Evolutionary conservation across 306 rosid genomes (phyloP).

Genomic region (Arachis hypogaea): DNA sequence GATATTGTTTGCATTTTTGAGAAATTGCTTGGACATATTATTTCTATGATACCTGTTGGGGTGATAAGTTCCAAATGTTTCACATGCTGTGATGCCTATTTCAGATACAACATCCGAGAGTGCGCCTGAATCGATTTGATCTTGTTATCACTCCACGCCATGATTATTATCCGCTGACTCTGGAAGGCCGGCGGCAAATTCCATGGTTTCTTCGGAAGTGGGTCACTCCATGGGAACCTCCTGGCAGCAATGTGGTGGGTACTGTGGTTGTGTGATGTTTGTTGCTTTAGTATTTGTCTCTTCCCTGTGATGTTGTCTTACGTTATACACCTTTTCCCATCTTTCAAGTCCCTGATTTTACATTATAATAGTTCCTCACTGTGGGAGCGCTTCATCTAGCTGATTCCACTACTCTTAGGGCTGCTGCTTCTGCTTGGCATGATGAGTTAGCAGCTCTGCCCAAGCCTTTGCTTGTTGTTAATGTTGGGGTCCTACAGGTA

Average conservation of each 20-base stretch:
- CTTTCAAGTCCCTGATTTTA: constrained; percentile 36
- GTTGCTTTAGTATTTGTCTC: neutral
- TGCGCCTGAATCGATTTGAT: constrained; percentile 73
- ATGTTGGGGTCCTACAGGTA: constrained; percentile 90
- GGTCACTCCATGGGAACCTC: constrained; percentile 89
- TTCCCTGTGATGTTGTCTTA: constrained; percentile 6
- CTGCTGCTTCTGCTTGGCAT: constrained; percentile 83
- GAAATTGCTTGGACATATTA: constrained; percentile 10
- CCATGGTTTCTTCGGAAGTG: constrained; percentile 82
- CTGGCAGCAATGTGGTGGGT: constrained; percentile 80
- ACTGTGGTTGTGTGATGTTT: constrained; percentile 33
- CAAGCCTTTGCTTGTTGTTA: constrained; percentile 88
- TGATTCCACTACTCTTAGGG: constrained; percentile 70
- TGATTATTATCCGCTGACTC: constrained; percentile 83
- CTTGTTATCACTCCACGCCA: constrained; percentile 83
- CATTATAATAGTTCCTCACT: constrained; percentile 69
- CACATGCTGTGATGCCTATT: constrained; percentile 32
- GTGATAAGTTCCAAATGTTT: neutral
- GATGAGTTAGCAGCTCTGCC: constrained; percentile 71
- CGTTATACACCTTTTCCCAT: neutral
- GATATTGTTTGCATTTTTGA: constrained; percentile 29
- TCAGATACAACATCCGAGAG: constrained; percentile 97
- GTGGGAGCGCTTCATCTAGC: constrained; percentile 96
- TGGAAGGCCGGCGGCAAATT: constrained; percentile 66
- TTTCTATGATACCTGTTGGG: neutral